A percentile compares a stretch with the other conserved stretches of the same genome.
Evolutionary conservation across 2,329 filamentous ascomycete species (phyloP).

Genomic region (Gnomoniopsis smithogilvyi): DNA sequence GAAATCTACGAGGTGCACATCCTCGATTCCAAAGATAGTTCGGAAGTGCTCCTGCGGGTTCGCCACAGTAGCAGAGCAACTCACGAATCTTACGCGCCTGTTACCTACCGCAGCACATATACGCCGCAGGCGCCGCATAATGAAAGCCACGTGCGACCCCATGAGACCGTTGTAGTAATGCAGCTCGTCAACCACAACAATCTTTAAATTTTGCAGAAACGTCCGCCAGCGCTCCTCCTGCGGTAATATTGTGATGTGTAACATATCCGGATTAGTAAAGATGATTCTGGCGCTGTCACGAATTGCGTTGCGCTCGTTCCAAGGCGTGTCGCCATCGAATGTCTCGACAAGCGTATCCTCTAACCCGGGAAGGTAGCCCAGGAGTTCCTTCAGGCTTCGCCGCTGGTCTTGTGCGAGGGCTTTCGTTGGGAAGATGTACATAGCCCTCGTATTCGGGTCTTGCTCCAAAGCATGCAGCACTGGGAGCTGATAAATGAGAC

Average conservation of each 20-base stretch:
- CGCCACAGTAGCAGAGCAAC: slow-evolving; percentile 92
- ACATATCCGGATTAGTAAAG: slow-evolving; percentile 97
- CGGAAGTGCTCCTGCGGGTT: slow-evolving; percentile 91
- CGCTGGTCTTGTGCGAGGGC: slow-evolving; percentile 93
- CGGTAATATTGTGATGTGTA: slow-evolving; percentile 89
- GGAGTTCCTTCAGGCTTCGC: slow-evolving; percentile 79
- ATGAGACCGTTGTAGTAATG: slow-evolving; percentile 97
- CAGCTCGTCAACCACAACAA: slow-evolving; percentile 86
- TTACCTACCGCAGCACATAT: slow-evolving; percentile 92
- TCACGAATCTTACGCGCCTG: slow-evolving; percentile 80
- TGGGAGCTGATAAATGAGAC: slow-evolving; percentile 94
- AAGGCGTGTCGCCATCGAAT: slow-evolving; percentile 92
- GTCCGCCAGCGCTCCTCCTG: slow-evolving; percentile 87
- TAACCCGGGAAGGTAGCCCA: slow-evolving; percentile 75
- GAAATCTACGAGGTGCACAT: slow-evolving; percentile 79
- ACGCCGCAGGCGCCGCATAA: slow-evolving; percentile 84
- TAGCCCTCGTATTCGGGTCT: slow-evolving; percentile 73
- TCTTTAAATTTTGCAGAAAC: slow-evolving; percentile 85
- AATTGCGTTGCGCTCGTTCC: slow-evolving; percentile 73
- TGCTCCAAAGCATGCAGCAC: slow-evolving; percentile 83
- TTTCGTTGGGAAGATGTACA: slow-evolving; percentile 99
- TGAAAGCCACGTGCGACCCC: slow-evolving; percentile 88
- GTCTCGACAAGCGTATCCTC: slow-evolving; percentile 81
- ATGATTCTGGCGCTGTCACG: slow-evolving; percentile 88
- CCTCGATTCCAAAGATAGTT: slow-evolving; percentile 84